Percentiles rank a stretch among this genome's conserved stretches.
phyloP scores from a whole-genome alignment of 768 basidiomycete genomes.

The Leccinum broughii region DNA sequence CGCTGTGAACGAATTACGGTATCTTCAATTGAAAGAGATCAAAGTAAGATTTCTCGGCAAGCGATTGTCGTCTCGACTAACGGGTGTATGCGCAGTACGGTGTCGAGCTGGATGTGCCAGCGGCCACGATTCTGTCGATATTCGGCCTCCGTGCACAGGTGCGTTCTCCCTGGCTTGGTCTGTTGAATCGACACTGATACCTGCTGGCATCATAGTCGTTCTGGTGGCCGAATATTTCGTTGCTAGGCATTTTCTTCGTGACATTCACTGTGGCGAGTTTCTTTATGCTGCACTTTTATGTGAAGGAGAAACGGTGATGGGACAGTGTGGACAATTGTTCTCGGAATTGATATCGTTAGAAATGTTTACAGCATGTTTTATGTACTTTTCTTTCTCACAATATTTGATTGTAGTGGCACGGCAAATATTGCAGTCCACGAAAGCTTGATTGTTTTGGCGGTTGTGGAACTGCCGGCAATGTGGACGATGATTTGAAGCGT shows the following conservation, averaged over 20 bases:
- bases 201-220: conserved; percentile 59
- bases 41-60: conserved; percentile 56
- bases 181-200: conserved; percentile 9
- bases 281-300: conserved; percentile 80
- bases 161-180: conserved; percentile 13
- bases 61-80: conserved; percentile 7
- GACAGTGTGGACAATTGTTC: conserved; percentile 2
- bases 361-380: not conserved
- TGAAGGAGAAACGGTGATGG: conserved; percentile 64
- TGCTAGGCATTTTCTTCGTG: conserved; percentile 85
- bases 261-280: conserved; percentile 77
- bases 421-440: not conserved
- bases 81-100: conserved; percentile 68
- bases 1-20: conserved; percentile 95
- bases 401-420: not conserved
- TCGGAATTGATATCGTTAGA: not conserved
- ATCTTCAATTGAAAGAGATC: conserved; percentile 88
- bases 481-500: not conserved
- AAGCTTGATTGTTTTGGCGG: conserved; percentile 24
- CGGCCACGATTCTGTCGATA: conserved; percentile 90
- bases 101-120: conserved; percentile 94
- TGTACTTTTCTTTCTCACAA: not conserved
- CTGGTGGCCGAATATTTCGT: conserved; percentile 96
- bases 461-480: conserved; percentile 16
- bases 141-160: conserved; percentile 91